Evolutionary conservation across 768 basidiomycete species (phyloP).

Genomic region (Scleroderma citrinum): DNA sequence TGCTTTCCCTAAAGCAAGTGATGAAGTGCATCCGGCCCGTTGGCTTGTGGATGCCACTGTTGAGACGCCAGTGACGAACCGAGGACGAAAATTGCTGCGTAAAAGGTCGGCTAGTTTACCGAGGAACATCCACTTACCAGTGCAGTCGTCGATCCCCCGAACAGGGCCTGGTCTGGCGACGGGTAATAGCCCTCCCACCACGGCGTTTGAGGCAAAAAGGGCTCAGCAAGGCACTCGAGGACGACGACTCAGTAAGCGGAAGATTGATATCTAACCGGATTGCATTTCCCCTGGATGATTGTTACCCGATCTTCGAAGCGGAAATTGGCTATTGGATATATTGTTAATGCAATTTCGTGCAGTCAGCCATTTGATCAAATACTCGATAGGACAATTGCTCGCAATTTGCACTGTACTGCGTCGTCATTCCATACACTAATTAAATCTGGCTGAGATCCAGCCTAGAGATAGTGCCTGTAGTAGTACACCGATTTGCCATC

Average conservation of each 20-base stretch:
- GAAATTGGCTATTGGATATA: too few relatives aligned
- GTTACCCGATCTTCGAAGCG: slow-evolving; percentile 5
- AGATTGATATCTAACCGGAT: slow-evolving; percentile 16
- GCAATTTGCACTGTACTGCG: not conserved
- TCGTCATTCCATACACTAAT: too few relatives aligned
- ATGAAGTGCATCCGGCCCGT: slow-evolving; percentile 9
- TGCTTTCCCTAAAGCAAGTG: slow-evolving; percentile 5
- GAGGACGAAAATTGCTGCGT: slow-evolving; percentile 16
- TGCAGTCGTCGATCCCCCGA: slow-evolving; percentile 13
- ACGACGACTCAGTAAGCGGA: slow-evolving; percentile 31
- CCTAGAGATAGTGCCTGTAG: too few relatives aligned
- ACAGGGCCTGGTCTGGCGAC: slow-evolving; percentile 5
- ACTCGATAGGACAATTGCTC: slow-evolving; percentile 6
- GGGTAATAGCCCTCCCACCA: slow-evolving; percentile 7
- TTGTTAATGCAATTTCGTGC: slow-evolving; percentile 12
- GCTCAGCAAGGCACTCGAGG: slow-evolving; percentile 22
- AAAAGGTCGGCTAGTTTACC: slow-evolving; percentile 22
- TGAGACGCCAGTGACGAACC: slow-evolving; percentile 5
- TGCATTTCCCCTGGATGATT: slow-evolving; percentile 5
- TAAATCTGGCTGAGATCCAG: too few relatives aligned
- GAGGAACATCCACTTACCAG: slow-evolving; percentile 21
- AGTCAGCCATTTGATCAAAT: slow-evolving; percentile 17
- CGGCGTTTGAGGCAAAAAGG: slow-evolving; percentile 12
- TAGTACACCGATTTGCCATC: too few relatives aligned
- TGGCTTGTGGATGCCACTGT: slow-evolving; percentile 1